Evolutionary conservation across 2,329 filamentous ascomycete species (phyloP), one percentile per base, ranked within the genome.

Genomic region (Penicillium hesseltinei): DNA sequence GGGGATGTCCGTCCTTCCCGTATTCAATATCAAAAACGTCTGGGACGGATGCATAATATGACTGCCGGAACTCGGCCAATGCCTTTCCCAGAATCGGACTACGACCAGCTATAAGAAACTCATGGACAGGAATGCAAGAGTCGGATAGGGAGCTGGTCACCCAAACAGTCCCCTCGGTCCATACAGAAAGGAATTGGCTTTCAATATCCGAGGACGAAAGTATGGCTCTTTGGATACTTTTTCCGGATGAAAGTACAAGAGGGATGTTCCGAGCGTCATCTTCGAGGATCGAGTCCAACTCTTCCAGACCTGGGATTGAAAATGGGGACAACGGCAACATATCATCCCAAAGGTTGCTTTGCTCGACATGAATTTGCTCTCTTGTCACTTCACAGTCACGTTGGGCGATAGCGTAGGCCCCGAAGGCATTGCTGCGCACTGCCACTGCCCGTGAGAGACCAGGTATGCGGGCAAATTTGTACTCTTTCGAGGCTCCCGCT

Each of bases 391-490:
- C 87, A 61, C 87, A 91, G 66, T 97, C 92, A 68, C 89, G 88
- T 46, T 94, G 86, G 45, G 96, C 84, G 3, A 91, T 92, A 35
- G 91, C 90, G 77, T 93, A 97, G 0, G 93, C 90, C 5, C 94
- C 94, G 74, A 90, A 96, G 0, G 88, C 85, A 35, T 94, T 97
- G 65, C 92, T 93, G 63, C 92, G 84, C 8, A 97, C 92, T 4
- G 88, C 87, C 33, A 89, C 83, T 15, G 95, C 91, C 36, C 92
- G 87, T 2, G 91, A 96, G 55, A 99, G 84, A 42, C 90, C 92
- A 1, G 94, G 89, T 9, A 99, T 86, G 56, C 94, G 87, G 67
- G 93, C 88, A 65, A 97, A 99, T 71, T 99, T 99, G 79, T 95
- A 96, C 69, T 96, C 92, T 65, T 95, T 96, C 13, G 85, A 83